These are phyloP conservation scores for Mycena belliarum DNA, from an alignment of 768 basidiomycete species.

Conservation along the genomic window DNA sequence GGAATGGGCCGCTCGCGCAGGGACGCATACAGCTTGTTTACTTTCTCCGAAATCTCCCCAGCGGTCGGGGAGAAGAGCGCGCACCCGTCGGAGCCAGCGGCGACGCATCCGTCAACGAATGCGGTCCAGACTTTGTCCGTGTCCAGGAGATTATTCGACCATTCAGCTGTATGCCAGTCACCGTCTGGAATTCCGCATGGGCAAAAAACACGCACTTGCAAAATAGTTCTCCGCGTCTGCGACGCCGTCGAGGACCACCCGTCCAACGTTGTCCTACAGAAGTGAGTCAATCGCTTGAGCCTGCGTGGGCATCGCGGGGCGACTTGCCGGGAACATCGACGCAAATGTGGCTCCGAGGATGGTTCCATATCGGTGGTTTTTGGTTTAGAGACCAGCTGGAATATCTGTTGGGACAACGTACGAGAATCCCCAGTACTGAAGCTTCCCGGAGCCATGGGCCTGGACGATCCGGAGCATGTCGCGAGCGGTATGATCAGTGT, in stretches of 20 bases:
- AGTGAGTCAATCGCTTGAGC: not conserved
- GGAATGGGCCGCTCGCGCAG: slow-evolving; percentile 30
- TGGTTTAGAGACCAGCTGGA: not conserved
- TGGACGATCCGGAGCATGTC: slow-evolving; percentile 23
- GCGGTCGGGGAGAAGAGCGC: slow-evolving; percentile 41
- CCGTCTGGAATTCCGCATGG: not conserved
- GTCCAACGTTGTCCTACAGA: slow-evolving; percentile 14
- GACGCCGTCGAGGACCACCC: slow-evolving; percentile 20
- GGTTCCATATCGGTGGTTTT: slow-evolving; percentile 9
- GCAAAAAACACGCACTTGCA: slow-evolving; percentile 1
- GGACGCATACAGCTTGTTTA: slow-evolving; percentile 34
- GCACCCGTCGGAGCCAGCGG: slow-evolving; percentile 38
- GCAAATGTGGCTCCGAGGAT: slow-evolving; percentile 21
- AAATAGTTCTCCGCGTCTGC: slow-evolving; percentile 14
- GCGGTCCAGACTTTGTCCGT: slow-evolving; percentile 35
- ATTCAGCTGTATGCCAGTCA: not conserved
- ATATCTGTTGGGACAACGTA: not conserved
- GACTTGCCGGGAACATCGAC: slow-evolving; percentile 19
- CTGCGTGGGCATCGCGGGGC: no score
- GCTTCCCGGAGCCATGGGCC: slow-evolving; percentile 14
- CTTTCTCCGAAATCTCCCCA: slow-evolving; percentile 33
- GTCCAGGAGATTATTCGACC: slow-evolving; percentile 22
- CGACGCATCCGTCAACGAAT: slow-evolving; percentile 39
- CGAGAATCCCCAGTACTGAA: slow-evolving; percentile 23
- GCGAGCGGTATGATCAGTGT: slow-evolving; percentile 20